Conservation (phyloP, 2,329 filamentous ascomycete genomes). For the Aspergillus bombycis region DNA sequence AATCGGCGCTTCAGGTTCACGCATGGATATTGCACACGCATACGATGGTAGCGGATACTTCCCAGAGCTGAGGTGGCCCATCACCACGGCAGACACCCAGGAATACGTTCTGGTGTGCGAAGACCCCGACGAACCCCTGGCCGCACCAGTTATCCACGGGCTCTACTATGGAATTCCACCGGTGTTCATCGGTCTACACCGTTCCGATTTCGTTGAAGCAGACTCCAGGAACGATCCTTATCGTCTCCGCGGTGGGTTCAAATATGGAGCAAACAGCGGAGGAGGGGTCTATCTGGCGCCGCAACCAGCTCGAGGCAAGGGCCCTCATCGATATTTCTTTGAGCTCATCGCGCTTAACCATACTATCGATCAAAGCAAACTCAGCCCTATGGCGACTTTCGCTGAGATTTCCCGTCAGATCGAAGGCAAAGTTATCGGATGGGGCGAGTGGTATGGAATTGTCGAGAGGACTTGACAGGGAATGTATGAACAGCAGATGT, state of each 20-base stretch:
- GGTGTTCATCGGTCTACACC: conserved; percentile 36
- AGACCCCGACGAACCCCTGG: conserved; percentile 53
- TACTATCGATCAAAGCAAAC: conserved; percentile 42
- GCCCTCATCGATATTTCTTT: conserved; percentile 57
- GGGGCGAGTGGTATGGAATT: conserved; percentile 54
- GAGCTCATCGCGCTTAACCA: conserved; percentile 53
- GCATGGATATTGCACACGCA: conserved; percentile 17
- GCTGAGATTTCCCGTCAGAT: conserved; percentile 50
- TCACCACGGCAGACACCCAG: conserved; percentile 36
- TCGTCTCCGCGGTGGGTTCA: conserved; percentile 47
- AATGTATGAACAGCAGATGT: background rate
- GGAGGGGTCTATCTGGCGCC: conserved; percentile 51
- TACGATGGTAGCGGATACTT: conserved; percentile 37
- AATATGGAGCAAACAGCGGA: conserved; percentile 49
- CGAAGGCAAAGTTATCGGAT: conserved; percentile 53
- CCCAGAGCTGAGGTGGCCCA: conserved; percentile 48
- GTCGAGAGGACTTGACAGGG: conserved; percentile 44
- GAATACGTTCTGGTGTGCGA: conserved; percentile 54
- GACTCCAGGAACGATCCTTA: conserved; percentile 20
- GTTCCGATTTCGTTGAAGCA: conserved; percentile 43
- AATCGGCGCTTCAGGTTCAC: conserved; percentile 17
- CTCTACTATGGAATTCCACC: conserved; percentile 48
- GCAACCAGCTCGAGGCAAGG: conserved; percentile 54
- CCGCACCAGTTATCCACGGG: conserved; percentile 51
- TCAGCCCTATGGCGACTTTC: conserved; percentile 45